These are phyloP conservation scores for Eucalyptus polyanthemos DNA, from an alignment of 345 rosid genomes.

Conservation along the genomic window DNA sequence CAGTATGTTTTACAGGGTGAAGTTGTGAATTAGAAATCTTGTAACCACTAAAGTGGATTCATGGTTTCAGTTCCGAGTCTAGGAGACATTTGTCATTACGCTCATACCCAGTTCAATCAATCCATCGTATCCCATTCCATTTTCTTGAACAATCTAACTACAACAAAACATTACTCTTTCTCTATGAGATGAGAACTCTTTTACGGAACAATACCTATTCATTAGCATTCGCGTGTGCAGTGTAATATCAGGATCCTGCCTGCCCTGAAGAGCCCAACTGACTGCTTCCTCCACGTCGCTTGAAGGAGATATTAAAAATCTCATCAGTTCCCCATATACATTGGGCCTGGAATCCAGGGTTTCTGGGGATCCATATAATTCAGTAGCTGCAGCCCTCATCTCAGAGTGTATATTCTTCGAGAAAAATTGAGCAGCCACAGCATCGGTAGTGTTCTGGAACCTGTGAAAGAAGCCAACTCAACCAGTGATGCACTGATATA, in stretches of 20 bases:
- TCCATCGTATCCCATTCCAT: background rate
- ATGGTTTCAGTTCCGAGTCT: background rate
- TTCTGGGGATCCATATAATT: slow-evolving; percentile 62
- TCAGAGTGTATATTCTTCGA: slow-evolving; percentile 70
- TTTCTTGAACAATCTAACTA: background rate
- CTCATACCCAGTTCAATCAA: background rate
- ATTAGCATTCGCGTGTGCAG: slow-evolving; percentile 89
- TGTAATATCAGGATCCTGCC: slow-evolving; percentile 71
- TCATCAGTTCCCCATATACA: slow-evolving; percentile 94
- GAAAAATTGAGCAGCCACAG: slow-evolving; percentile 90
- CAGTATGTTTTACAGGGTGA: background rate
- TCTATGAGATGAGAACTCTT: background rate
- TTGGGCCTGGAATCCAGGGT: slow-evolving; percentile 46
- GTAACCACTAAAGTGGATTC: background rate
- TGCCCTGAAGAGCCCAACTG: slow-evolving; percentile 51
- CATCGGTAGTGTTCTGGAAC: slow-evolving; percentile 96
- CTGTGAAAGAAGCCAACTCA: slow-evolving; percentile 20
- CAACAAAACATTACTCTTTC: background rate
- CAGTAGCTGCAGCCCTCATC: slow-evolving; percentile 66
- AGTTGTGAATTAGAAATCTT: background rate
- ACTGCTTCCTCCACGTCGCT: slow-evolving; percentile 70
- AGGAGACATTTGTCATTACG: background rate
- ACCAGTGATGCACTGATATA: background rate
- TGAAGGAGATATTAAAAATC: slow-evolving; percentile 68
- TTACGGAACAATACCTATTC: slow-evolving; percentile 40